Percentiles rank a stretch among this genome's conserved stretches.
Evolutionary conservation across 148 eudicot species (phyloP).

Genomic region (Cornus florida): DNA sequence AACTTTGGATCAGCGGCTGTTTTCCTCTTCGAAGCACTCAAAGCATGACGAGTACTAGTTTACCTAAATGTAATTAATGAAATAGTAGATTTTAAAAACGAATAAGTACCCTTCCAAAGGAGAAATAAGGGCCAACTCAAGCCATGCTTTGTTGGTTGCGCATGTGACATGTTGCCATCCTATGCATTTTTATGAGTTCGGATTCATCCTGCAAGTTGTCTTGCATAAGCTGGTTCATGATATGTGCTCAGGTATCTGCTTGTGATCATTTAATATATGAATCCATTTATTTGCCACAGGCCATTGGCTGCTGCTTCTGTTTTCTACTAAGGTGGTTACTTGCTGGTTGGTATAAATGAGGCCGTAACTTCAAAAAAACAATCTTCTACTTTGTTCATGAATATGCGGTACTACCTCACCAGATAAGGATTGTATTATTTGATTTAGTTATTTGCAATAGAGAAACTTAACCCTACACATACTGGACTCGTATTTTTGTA

Average conservation of each 20-base stretch:
- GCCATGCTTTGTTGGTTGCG: too few relatives aligned
- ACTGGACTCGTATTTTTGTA: background rate
- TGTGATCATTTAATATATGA: background rate
- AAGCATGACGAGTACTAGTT: too few relatives aligned
- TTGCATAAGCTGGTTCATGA: background rate
- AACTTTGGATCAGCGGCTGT: too few relatives aligned
- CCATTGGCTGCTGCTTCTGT: slow-evolving; percentile 74
- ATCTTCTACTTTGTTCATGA: background rate
- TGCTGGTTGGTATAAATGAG: slow-evolving; percentile 91
- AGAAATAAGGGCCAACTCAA: too few relatives aligned
- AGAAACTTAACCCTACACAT: background rate
- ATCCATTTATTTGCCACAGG: slow-evolving; percentile 38
- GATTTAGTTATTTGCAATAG: background rate
- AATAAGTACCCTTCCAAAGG: too few relatives aligned
- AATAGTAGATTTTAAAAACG: too few relatives aligned
- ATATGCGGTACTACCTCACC: background rate
- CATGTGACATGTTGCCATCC: too few relatives aligned
- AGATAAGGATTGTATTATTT: background rate
- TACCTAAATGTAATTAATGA: too few relatives aligned
- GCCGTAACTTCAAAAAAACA: background rate
- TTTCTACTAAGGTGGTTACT: slow-evolving; percentile 86
- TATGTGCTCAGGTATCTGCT: background rate
- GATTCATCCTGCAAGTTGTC: background rate
- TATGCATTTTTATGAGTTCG: background rate
- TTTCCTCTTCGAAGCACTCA: too few relatives aligned